These are phyloP conservation scores for Musa beccarii DNA, from an alignment of 176 grass and related monocot species.

Conservation along the genomic window DNA sequence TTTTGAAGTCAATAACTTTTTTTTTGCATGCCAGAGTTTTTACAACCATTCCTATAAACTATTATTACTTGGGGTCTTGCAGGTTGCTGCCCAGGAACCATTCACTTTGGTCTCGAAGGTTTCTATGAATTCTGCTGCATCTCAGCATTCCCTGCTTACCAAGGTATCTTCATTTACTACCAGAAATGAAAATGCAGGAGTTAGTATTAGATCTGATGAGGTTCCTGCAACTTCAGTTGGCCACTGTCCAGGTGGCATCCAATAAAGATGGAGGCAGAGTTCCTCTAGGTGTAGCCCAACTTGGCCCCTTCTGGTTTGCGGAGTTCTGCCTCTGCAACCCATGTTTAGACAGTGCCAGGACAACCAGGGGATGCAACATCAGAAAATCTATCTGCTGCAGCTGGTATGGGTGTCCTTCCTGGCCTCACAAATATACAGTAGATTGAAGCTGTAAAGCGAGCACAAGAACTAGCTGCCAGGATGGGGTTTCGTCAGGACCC, in stretches of 20 bases:
- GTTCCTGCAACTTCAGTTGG: constrained; percentile 60
- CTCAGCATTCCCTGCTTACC: constrained; percentile 29
- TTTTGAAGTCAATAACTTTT: constrained; percentile 1
- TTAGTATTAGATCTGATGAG: constrained; percentile 99
- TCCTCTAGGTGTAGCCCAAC: constrained; percentile 19
- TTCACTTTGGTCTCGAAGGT: constrained; percentile 38
- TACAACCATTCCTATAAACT: constrained; percentile 4
- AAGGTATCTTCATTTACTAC: constrained; percentile 95
- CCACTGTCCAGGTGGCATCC: constrained; percentile 26
- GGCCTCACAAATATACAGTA: constrained; percentile 61
- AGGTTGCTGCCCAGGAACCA: constrained; percentile 43
- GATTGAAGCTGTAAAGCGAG: constrained; percentile 79
- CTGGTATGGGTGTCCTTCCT: constrained; percentile 34
- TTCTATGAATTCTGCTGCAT: constrained; percentile 33
- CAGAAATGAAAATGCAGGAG: constrained; percentile 94
- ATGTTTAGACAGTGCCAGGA: constrained; percentile 15
- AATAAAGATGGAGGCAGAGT: constrained; percentile 42
- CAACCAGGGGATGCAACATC: constrained; percentile 15
- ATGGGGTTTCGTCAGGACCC: constrained; percentile 94
- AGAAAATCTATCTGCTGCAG: constrained; percentile 18
- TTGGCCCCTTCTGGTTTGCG: constrained; percentile 19
- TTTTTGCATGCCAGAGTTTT: neutral
- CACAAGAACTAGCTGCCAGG: constrained; percentile 79
- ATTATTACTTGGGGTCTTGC: constrained; percentile 26
- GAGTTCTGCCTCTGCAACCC: constrained; percentile 24